Base-by-base conservation (phyloP, 345 rosid species). In the Brassica rapa region DNA sequence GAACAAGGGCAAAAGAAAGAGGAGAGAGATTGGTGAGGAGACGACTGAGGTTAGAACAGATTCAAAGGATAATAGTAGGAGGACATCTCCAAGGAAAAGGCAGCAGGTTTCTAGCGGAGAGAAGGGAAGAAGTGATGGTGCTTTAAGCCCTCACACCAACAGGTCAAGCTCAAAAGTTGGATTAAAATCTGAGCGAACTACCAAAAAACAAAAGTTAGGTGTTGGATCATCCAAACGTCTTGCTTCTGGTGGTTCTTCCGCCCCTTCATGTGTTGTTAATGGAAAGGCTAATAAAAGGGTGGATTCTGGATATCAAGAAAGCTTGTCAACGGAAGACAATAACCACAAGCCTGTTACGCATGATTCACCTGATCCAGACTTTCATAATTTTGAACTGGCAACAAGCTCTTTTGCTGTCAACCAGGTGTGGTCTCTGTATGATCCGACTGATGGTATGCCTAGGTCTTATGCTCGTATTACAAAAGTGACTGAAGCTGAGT, bases 371-470 rank as follows among this genome's bases (percentile, higher is more conserved):
- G 96, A 94, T 68, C 83, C 94, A 39, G 94, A 94, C 30, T 94
- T 94, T 73, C 83, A 15, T 72, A 85, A 89, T 80, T 94, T 92
- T 77, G 95, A 89, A 15, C 80, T 62, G 81, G 78, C 73, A 24
- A 84, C 82, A 75, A 70, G 35, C 75, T 77, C 84, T 81, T 92
- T 94, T 91, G 76, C 85, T 72, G 90, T 76, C 65, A 77, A 86
- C 81, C 95, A 94, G 80, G 55, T 91, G 41, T 94, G 98, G 97
- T 95, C 98, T 56, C 33, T 88, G 78, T 94, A 92, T 85, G 97
- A 94, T 86, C 8, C 84, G 15, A 8, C 65, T 29, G 98, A 92
- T 56, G 85, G 89, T 77, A 88, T 94, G 98, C 98, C 97, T 12
- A 88, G 97, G 70, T 85, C 71, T 64, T 91, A 94, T 85, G 97